phyloP scores from a whole-genome alignment of 2,329 filamentous ascomycete genomes.

The Ophiostoma novo-ulmi region DNA sequence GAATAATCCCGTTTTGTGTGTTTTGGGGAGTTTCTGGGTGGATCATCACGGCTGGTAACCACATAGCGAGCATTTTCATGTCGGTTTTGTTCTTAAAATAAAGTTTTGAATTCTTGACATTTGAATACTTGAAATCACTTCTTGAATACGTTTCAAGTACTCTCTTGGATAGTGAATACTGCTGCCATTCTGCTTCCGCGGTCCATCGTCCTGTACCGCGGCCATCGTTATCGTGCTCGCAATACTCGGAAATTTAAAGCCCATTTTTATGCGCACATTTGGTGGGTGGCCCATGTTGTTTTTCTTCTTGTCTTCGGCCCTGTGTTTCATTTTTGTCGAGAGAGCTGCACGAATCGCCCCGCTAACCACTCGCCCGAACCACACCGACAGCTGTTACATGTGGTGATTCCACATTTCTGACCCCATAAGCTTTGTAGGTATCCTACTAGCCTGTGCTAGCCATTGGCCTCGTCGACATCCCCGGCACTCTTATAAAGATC shows the following conservation, averaged over 20 bases:
- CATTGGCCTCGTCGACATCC: too few species aligned
- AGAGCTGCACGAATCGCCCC: slow-evolving; percentile 12
- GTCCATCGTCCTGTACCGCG: not conserved
- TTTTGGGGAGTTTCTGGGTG: not conserved
- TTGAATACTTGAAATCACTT: not conserved
- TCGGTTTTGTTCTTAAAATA: not conserved
- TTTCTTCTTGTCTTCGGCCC: not conserved
- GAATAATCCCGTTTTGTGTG: not conserved
- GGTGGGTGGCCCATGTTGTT: not conserved
- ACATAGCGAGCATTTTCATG: not conserved
- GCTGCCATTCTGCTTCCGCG: too few species aligned
- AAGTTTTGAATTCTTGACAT: not conserved
- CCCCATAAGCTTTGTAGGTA: not conserved
- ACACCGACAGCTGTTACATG: slow-evolving; percentile 5
- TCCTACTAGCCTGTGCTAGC: not conserved
- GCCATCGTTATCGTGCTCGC: not conserved
- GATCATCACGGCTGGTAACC: not conserved
- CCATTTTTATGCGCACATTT: not conserved
- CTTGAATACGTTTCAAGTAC: too few species aligned
- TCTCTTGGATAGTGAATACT: too few species aligned
- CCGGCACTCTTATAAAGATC: not conserved
- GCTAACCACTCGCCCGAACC: not conserved
- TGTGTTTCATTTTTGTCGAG: not conserved
- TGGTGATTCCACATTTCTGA: not conserved
- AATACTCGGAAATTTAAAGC: not conserved